These are phyloP conservation scores for Penicillium occitanis DNA, from an alignment of 2,329 filamentous ascomycete species.

Conservation along the genomic window DNA sequence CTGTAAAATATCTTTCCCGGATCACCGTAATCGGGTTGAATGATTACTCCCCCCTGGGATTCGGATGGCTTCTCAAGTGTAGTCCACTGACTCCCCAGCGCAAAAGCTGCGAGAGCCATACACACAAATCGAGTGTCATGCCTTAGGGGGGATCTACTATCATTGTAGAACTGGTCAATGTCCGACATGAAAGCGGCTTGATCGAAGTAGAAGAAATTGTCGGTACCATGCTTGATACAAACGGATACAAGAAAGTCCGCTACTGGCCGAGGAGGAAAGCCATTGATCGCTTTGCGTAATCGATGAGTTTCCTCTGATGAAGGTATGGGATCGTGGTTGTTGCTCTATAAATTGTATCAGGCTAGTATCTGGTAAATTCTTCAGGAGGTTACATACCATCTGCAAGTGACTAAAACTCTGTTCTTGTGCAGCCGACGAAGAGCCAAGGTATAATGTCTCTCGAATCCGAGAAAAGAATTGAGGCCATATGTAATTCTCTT, in stretches of 20 bases:
- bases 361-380: neutral
- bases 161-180: neutral
- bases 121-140: conserved; percentile 33
- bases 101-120: neutral
- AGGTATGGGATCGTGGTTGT: neutral
- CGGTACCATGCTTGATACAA: neutral
- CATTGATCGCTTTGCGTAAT: neutral
- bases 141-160: neutral
- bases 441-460: conserved; percentile 17
- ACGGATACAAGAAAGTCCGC: conserved; percentile 1
- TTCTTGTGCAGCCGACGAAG: conserved; percentile 34
- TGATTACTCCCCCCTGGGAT: conserved; percentile 25
- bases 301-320: neutral
- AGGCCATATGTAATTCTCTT: conserved; percentile 7
- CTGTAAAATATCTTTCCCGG: conserved; percentile 34
- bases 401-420: conserved; percentile 24
- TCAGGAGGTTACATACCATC: neutral
- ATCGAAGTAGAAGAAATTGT: conserved; percentile 3
- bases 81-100: conserved; percentile 1
- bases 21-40: conserved; percentile 23
- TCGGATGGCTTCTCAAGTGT: neutral
- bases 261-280: neutral
- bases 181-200: neutral
- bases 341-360: neutral
- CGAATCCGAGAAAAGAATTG: conserved; percentile 13